Percentiles rank a stretch among this genome's conserved stretches.
Conservation (phyloP, 495 filamentous ascomycete genomes). For the Staphylotrichum longicolle region DNA sequence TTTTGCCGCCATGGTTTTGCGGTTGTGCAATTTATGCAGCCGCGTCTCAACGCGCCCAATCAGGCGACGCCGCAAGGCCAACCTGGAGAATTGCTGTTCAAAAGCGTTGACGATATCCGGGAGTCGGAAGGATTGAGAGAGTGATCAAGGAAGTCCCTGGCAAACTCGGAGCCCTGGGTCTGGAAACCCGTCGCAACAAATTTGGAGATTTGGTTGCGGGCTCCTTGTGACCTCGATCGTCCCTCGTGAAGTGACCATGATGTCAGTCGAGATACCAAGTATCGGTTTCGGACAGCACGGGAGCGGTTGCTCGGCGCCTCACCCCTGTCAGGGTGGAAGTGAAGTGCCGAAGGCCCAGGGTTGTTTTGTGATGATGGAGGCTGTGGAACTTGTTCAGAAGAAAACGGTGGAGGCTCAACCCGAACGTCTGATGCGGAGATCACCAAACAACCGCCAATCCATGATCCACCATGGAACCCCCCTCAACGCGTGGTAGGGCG, state of each 20-base stretch:
- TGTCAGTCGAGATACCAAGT: conserved; percentile 3
- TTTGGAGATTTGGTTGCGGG: background rate
- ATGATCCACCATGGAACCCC: conserved; percentile 16
- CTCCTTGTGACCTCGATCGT: background rate
- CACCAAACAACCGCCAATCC: background rate
- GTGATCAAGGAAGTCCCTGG: too few relatives aligned
- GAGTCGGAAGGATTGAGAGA: background rate
- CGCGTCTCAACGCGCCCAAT: conserved; percentile 11
- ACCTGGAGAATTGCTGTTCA: too few relatives aligned
- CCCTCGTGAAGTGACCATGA: background rate
- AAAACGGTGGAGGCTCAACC: too few relatives aligned
- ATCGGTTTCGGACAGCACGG: background rate
- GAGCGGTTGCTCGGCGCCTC: background rate
- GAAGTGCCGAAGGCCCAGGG: conserved; percentile 1
- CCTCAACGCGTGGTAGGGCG: background rate
- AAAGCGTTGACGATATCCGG: background rate
- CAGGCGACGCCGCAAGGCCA: background rate
- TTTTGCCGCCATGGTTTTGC: conserved; percentile 14
- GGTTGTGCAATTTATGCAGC: conserved; percentile 12
- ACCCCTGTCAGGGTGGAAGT: conserved; percentile 2
- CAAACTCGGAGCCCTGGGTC: too few relatives aligned
- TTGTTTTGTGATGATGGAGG: conserved; percentile 4
- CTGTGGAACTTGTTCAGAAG: background rate
- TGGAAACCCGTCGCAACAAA: too few relatives aligned
- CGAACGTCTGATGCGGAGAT: background rate